Percentiles rank a stretch among this genome's conserved stretches.
These are phyloP conservation scores for Graphiopsis chlorocephala DNA, from an alignment of 2,329 filamentous ascomycete species.

Conservation along the genomic window DNA sequence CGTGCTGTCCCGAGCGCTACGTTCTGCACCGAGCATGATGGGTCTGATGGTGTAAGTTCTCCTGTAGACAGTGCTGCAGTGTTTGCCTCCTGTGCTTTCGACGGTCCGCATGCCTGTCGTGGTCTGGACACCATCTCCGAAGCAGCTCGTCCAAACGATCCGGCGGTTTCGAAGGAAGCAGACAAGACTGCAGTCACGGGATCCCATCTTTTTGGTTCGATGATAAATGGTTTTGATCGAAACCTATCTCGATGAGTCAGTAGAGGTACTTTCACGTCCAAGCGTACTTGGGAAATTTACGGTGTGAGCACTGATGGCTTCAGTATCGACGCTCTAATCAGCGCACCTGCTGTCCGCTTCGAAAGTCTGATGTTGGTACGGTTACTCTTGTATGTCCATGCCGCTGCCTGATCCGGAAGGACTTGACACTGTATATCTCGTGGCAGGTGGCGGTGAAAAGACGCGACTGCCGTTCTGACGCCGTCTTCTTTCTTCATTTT, in stretches of 20 bases:
- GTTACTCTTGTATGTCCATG: conserved; percentile 55
- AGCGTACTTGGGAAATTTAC: conserved; percentile 57
- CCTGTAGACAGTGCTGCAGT: background rate
- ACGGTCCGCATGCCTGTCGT: conserved; percentile 37
- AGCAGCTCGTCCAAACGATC: conserved; percentile 16
- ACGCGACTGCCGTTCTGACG: conserved; percentile 64
- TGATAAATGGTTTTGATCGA: conserved; percentile 28
- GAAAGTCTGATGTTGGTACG: conserved; percentile 60
- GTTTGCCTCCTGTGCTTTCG: background rate
- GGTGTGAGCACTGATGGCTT: conserved; percentile 60
- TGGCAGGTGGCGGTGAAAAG: conserved; percentile 62
- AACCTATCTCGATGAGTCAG: background rate
- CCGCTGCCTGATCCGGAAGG: conserved; percentile 61
- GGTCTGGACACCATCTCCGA: conserved; percentile 65
- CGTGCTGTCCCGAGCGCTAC: conserved; percentile 13
- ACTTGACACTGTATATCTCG: conserved; percentile 66
- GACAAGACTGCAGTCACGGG: conserved; percentile 31
- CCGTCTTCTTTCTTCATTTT: conserved; percentile 66
- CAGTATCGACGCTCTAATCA: conserved; percentile 48
- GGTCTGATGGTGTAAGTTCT: background rate
- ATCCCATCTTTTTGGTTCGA: conserved; percentile 38
- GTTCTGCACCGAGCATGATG: background rate
- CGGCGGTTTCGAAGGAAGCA: conserved; percentile 16
- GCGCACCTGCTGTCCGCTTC: conserved; percentile 62
- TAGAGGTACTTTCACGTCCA: conserved; percentile 69